Evolutionary conservation across 306 rosid species (phyloP), one percentile per base, ranked within the genome.

Genomic region (Lupinus albus): DNA sequence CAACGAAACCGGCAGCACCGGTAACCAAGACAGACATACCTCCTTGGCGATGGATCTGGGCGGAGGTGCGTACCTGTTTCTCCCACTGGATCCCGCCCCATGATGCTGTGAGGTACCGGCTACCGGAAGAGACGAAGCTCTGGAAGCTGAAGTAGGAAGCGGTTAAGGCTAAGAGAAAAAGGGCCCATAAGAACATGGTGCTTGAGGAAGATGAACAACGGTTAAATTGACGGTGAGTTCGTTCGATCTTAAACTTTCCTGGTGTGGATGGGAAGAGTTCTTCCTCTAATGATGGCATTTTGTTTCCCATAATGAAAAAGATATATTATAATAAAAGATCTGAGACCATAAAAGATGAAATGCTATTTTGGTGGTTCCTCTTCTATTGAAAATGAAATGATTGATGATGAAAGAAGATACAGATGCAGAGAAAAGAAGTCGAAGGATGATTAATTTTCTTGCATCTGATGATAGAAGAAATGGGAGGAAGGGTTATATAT

Each of bases 21-120:
- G 96, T 92, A 1, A 92, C 89, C 0, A 92, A 84, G 0, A 89
- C 92, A 0, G 97, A 79, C 79, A 87, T 82, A 41, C 97, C 95
- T 0, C 89, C 89, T 2, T 81, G 67, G 0, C 95, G 87, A 67
- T 76, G 85, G 84, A 84, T 73, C 83, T 82, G 85, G 12, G 96
- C 95, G 1, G 96, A 92, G 53, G 70, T 49, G 11, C 89, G 88
- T 11, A 92, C 95, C 56, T 92, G 92, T 66, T 87, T 92, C 79
- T 92, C 97, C 97, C 97, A 92, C 68, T 87, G 87, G 83, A 85
- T 71, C 4, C 96, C 97, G 1, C 96, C 97, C 97, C 97, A 89
- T 0, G 96, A 91, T 7, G 95, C 86, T 2, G 96, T 42, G 49
- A 87, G 77, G 64, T 87, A 85, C 7, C 83, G 81, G 81, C 86